Evolutionary conservation across 805 yeast genomes (phyloP).

Genomic region (Starmerella apis): DNA sequence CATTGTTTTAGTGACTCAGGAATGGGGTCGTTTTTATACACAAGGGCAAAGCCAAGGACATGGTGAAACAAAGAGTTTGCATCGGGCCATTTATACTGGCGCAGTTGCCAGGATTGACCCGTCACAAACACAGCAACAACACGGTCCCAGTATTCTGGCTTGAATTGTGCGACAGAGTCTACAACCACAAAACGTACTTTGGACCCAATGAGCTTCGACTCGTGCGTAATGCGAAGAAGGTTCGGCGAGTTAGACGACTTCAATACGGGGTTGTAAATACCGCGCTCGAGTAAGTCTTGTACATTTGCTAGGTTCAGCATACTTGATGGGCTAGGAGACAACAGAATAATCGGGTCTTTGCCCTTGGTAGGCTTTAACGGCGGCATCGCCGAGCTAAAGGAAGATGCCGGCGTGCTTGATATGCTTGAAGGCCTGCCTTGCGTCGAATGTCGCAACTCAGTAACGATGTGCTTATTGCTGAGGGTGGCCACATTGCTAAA

Average conservation of each 20-base stretch:
- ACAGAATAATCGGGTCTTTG: conserved; percentile 57
- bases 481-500: conserved; percentile 32
- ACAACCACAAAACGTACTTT: conserved; percentile 66
- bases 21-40: conserved; percentile 65
- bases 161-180: conserved; percentile 76
- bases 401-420: not conserved
- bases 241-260: conserved; percentile 31
- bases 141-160: conserved; percentile 96
- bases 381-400: conserved; percentile 14
- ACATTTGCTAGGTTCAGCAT: conserved; percentile 55
- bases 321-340: conserved; percentile 73
- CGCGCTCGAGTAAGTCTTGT: conserved; percentile 61
- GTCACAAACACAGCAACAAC: conserved; percentile 93
- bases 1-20: conserved; percentile 71
- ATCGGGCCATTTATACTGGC: conserved; percentile 69
- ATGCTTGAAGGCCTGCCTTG: not conserved
- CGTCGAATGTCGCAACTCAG: conserved; percentile 14
- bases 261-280: conserved; percentile 47
- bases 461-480: conserved; percentile 29
- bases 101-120: conserved; percentile 96
- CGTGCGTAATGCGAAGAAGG: conserved; percentile 45
- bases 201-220: conserved; percentile 44
- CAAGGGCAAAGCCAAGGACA: conserved; percentile 70
- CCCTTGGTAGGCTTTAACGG: conserved; percentile 24
- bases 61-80: conserved; percentile 74